Evolutionary conservation across 1,139 yeast genomes (phyloP).

Genomic region (Saccharomyces hybrid): DNA sequence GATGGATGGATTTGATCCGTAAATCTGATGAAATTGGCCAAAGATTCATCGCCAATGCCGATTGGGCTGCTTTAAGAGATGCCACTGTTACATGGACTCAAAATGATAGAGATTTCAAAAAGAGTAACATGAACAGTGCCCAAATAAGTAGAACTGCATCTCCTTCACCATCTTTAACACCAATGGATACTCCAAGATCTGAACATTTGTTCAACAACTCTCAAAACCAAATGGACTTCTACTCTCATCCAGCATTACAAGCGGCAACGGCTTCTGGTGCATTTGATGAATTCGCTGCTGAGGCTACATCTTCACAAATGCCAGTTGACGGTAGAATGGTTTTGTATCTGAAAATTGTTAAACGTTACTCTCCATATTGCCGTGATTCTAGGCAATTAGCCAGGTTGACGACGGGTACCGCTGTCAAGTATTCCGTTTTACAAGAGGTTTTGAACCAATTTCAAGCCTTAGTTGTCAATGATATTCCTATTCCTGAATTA

Average conservation of each 20-base stretch:
- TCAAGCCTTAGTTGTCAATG: slow-evolving; percentile 33
- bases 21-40: slow-evolving; percentile 50
- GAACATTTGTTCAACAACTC: slow-evolving; percentile 7
- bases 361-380: slow-evolving; percentile 43
- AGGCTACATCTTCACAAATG: slow-evolving; percentile 10
- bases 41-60: slow-evolving; percentile 67
- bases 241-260: slow-evolving; percentile 32
- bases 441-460: slow-evolving; percentile 36
- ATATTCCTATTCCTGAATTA: slow-evolving; percentile 36
- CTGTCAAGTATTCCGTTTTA: slow-evolving; percentile 36
- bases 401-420: slow-evolving; percentile 37
- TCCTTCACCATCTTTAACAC: slow-evolving; percentile 11
- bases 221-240: slow-evolving; percentile 22
- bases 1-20: slow-evolving; percentile 55
- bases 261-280: slow-evolving; percentile 35
- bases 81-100: slow-evolving; percentile 51
- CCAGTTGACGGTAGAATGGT: slow-evolving; percentile 40
- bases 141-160: slow-evolving; percentile 10
- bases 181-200: neutral
- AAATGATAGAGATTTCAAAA: slow-evolving; percentile 14
- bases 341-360: slow-evolving; percentile 53
- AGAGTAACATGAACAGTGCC: slow-evolving; percentile 8
- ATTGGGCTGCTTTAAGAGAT: slow-evolving; percentile 81
- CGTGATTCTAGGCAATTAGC: slow-evolving; percentile 41
- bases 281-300: slow-evolving; percentile 27